These are phyloP conservation scores for Alternaria atra DNA, from an alignment of 2,329 filamentous ascomycete species.

Conservation along the genomic window DNA sequence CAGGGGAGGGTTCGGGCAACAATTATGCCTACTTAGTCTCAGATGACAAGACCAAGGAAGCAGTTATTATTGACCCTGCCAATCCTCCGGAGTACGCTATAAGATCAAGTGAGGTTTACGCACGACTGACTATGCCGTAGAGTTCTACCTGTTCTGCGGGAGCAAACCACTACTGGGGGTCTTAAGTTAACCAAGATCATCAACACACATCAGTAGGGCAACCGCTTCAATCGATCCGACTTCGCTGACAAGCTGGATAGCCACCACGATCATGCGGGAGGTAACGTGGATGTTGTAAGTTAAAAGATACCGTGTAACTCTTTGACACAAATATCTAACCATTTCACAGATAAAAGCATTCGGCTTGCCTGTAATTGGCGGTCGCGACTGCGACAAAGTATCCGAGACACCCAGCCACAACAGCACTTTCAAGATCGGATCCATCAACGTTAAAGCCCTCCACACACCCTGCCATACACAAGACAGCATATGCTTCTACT, in stretches of 20 bases:
- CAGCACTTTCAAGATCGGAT: slow-evolving; percentile 81
- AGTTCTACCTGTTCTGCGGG: slow-evolving; percentile 72
- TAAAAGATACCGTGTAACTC: background rate
- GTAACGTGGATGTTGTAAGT: slow-evolving; percentile 82
- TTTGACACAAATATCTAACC: background rate
- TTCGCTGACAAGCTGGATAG: slow-evolving; percentile 58
- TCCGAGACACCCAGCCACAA: slow-evolving; percentile 78
- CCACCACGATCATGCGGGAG: slow-evolving; percentile 93
- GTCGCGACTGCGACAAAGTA: slow-evolving; percentile 83
- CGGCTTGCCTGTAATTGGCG: slow-evolving; percentile 81
- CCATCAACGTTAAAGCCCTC: slow-evolving; percentile 83
- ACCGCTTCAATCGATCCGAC: too few relatives aligned
- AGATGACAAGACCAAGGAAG: slow-evolving; percentile 60
- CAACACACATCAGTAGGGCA: slow-evolving; percentile 92
- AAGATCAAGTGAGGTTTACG: background rate
- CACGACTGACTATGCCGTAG: slow-evolving; percentile 47
- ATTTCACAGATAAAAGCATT: slow-evolving; percentile 64
- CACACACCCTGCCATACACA: slow-evolving; percentile 98
- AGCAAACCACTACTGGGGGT: slow-evolving; percentile 73
- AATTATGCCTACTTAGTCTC: slow-evolving; percentile 79
- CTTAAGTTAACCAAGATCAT: slow-evolving; percentile 90
- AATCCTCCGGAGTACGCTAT: slow-evolving; percentile 76
- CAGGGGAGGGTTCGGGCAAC: slow-evolving; percentile 79
- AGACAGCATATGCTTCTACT: slow-evolving; percentile 95
- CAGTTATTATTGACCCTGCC: slow-evolving; percentile 78